phyloP scores from a whole-genome alignment of 2,329 filamentous ascomycete species.

The Parastagonospora nodorum region DNA sequence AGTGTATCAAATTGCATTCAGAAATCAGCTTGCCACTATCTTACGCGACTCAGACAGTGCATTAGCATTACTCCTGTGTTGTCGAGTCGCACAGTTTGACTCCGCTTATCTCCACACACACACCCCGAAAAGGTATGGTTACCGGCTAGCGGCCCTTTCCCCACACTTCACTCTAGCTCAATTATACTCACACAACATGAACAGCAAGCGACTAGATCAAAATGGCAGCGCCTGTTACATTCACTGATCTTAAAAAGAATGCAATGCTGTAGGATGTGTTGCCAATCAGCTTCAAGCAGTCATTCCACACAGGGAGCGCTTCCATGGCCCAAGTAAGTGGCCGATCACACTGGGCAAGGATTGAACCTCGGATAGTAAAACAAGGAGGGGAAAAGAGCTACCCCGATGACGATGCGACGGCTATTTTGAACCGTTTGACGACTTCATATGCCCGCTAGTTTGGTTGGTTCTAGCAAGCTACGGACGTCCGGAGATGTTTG shows the following conservation, averaged over 20 bases:
- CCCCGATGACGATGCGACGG: not conserved
- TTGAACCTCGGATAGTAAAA: not conserved
- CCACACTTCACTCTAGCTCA: conserved; percentile 2
- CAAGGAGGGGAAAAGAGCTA: conserved; percentile 1
- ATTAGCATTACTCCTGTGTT: too few relatives aligned
- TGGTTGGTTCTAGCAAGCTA: not conserved
- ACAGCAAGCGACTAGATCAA: not conserved
- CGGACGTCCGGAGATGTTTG: not conserved
- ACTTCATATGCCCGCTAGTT: not conserved
- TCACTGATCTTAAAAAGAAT: too few relatives aligned
- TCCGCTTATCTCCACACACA: not conserved
- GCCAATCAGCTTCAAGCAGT: too few relatives aligned
- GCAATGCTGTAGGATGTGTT: too few relatives aligned
- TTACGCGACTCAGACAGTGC: too few relatives aligned
- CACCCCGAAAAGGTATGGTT: not conserved
- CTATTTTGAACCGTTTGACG: not conserved
- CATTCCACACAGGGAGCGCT: too few relatives aligned
- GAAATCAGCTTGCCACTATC: too few relatives aligned
- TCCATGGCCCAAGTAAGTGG: too few relatives aligned
- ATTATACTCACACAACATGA: not conserved
- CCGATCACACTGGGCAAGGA: too few relatives aligned
- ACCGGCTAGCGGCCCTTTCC: conserved; percentile 6
- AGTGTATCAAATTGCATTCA: too few relatives aligned
- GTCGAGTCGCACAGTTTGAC: not conserved
- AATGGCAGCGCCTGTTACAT: not conserved